Percentiles rank a stretch among this genome's conserved stretches.
Evolutionary conservation across 768 basidiomycete genomes (phyloP).

Genomic region (Tylopilus intermedius): DNA sequence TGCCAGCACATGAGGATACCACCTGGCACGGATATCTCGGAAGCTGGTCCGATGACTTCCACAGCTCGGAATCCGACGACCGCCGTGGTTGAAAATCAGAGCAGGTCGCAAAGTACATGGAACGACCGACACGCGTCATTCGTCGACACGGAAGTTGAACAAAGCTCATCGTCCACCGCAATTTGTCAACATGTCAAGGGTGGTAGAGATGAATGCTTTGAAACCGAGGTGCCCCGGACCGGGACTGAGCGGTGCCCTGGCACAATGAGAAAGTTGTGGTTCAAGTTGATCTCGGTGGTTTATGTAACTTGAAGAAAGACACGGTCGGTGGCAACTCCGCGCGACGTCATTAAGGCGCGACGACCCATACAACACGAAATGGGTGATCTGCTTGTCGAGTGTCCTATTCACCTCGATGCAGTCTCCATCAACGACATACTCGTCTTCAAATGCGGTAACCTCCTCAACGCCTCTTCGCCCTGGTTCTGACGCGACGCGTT

Average conservation of each 20-base stretch:
- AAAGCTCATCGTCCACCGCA: neutral
- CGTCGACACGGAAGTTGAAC: neutral
- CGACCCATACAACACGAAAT: constrained; percentile 1
- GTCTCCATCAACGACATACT: constrained; percentile 26
- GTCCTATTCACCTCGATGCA: constrained; percentile 29
- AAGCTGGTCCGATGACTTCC: neutral
- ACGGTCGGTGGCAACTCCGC: too few relatives aligned
- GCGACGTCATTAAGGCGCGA: too few relatives aligned
- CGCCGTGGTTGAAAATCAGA: neutral
- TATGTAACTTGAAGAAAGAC: too few relatives aligned
- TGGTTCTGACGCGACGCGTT: constrained; percentile 9
- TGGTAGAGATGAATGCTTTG: neutral
- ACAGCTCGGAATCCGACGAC: neutral
- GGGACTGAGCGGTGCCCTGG: too few relatives aligned
- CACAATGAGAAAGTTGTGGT: neutral
- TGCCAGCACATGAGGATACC: neutral
- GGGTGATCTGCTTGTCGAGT: constrained; percentile 25
- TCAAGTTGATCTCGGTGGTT: neutral
- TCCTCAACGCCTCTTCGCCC: constrained; percentile 2
- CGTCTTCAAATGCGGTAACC: constrained; percentile 30
- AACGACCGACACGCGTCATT: neutral
- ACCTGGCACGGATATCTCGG: neutral
- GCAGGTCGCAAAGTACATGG: neutral
- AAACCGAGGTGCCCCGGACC: too few relatives aligned
- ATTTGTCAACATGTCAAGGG: too few relatives aligned